A percentile compares a stretch with the other conserved stretches of the same genome.
Evolutionary conservation across 306 rosid species (phyloP).

Genomic region (Acacia confusa): DNA sequence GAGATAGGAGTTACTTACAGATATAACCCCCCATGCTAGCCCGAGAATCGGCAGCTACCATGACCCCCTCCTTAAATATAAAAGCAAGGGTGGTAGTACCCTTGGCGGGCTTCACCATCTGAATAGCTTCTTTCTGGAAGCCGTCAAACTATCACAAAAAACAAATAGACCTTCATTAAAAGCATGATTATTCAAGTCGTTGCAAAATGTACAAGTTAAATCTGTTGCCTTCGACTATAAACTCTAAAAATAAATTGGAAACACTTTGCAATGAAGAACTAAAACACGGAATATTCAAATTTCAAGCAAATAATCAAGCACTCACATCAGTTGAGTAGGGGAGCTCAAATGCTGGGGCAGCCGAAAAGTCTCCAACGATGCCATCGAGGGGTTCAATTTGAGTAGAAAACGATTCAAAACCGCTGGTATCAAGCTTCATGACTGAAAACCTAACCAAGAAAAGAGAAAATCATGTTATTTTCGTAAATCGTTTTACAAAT

Average conservation of each 20-base stretch:
- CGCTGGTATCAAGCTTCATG: constrained; percentile 84
- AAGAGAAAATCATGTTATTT: background rate
- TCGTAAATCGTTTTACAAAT: background rate
- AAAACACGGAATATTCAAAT: background rate
- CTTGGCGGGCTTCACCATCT: constrained; percentile 97
- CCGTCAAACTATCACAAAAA: constrained; percentile 71
- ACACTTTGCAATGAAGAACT: background rate
- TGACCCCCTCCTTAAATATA: constrained; percentile 94
- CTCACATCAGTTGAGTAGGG: constrained; percentile 67
- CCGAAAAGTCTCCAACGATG: constrained; percentile 54
- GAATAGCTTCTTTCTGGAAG: constrained; percentile 79
- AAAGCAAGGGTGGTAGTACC: constrained; percentile 97
- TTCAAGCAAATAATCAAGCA: background rate
- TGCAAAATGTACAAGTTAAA: too few species aligned
- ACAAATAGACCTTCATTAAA: constrained; percentile 14
- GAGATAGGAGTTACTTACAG: constrained; percentile 48
- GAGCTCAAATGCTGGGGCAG: constrained; percentile 71
- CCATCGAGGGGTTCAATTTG: constrained; percentile 45
- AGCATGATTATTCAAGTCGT: constrained; percentile 1
- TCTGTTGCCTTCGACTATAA: background rate
- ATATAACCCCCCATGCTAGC: constrained; percentile 98
- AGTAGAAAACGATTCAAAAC: constrained; percentile 63
- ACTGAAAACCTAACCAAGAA: constrained; percentile 34
- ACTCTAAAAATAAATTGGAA: background rate
- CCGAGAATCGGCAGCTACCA: constrained; percentile 97